Percentiles rank a stretch among this genome's conserved stretches.
Evolutionary conservation across 148 eudicot genomes (phyloP).

Genomic region (Vaccinium darrowii): DNA sequence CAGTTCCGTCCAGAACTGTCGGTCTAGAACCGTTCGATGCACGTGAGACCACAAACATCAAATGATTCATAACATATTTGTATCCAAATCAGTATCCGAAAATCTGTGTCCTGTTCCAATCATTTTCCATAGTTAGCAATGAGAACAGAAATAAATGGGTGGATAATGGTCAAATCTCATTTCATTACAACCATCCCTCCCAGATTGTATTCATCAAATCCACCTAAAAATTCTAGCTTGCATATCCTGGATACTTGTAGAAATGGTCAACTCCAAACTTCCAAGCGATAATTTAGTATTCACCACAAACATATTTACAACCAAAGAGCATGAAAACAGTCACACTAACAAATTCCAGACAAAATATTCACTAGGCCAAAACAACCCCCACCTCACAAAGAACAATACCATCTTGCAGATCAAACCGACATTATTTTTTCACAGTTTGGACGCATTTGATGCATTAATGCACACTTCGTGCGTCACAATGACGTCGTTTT

Average conservation of each 20-base stretch:
- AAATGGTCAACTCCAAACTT: background rate
- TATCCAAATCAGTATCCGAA: too few species aligned
- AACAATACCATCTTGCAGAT: background rate
- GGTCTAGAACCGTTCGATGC: background rate
- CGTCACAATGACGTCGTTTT: background rate
- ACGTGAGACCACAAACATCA: too few species aligned
- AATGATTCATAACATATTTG: too few species aligned
- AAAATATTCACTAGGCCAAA: constrained; percentile 4
- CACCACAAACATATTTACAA: background rate
- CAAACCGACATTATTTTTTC: background rate
- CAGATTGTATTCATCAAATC: background rate
- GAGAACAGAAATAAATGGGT: too few species aligned
- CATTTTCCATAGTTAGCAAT: too few species aligned
- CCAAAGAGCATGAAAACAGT: background rate
- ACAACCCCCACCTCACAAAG: background rate
- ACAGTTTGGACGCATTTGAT: background rate
- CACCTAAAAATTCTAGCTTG: background rate
- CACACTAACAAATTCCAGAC: background rate
- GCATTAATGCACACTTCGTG: background rate
- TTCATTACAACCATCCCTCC: background rate
- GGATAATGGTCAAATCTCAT: background rate
- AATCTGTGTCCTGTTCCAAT: too few species aligned
- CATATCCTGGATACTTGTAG: background rate
- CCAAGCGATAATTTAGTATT: background rate
- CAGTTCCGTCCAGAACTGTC: background rate